Conservation (phyloP, 2,329 filamentous ascomycete species). For the Chaetomium strumarium region DNA sequence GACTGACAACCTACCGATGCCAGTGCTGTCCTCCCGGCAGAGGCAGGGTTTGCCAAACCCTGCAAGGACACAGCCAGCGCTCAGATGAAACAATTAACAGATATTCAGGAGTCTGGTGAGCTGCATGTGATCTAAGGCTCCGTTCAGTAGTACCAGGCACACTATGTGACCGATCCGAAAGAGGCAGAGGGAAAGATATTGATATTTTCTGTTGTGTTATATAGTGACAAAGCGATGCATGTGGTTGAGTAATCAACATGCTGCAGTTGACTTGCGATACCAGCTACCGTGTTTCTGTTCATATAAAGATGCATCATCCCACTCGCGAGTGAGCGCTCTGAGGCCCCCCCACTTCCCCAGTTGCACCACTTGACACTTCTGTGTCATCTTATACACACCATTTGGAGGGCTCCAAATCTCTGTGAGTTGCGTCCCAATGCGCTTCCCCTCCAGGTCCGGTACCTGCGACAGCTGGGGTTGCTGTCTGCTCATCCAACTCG, state of each 20-base stretch:
- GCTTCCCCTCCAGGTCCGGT: not conserved
- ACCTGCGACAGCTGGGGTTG: not conserved
- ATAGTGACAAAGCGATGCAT: not conserved
- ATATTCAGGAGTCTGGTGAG: too few relatives aligned
- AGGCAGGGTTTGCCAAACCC: too few relatives aligned
- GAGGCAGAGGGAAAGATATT: not conserved
- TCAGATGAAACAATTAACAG: not conserved
- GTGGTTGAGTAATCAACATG: not conserved
- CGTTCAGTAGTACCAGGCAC: not conserved
- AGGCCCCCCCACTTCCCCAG: too few relatives aligned
- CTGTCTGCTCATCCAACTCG: not conserved
- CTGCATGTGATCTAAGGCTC: too few relatives aligned
- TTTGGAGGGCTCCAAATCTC: too few relatives aligned
- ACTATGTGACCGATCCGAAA: not conserved
- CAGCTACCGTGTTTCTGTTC: not conserved
- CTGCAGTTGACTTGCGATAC: not conserved
- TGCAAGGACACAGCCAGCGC: too few relatives aligned
- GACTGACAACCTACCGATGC: too few relatives aligned
- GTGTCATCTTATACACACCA: too few relatives aligned
- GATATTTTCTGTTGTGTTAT: slow-evolving; percentile 4
- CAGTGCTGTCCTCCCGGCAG: too few relatives aligned
- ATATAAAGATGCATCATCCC: not conserved
- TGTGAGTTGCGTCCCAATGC: too few relatives aligned
- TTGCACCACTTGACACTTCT: too few relatives aligned
- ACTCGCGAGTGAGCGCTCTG: not conserved